Evolutionary conservation across 495 filamentous ascomycete genomes (phyloP).

Genomic region (Clohesyomyces aquaticus): DNA sequence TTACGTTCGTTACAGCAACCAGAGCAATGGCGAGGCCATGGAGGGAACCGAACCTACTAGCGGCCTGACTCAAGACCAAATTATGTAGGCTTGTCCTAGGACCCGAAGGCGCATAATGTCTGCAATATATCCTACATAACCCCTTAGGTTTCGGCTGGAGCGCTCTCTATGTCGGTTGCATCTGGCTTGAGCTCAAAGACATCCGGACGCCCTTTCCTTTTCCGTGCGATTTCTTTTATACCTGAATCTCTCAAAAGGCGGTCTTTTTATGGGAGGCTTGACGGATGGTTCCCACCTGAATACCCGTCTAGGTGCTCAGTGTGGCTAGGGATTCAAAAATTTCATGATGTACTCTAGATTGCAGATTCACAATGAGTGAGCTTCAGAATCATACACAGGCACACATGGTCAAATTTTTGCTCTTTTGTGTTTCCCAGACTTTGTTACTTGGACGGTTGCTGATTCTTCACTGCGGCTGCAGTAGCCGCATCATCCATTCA

Average conservation of each 20-base stretch:
- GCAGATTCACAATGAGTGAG: constrained; percentile 4
- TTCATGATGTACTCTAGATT: constrained; percentile 34
- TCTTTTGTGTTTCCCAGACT: neutral
- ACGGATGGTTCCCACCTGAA: neutral
- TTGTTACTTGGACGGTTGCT: neutral
- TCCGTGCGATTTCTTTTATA: neutral
- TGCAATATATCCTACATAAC: neutral
- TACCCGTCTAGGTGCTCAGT: neutral
- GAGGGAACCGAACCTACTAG: constrained; percentile 73
- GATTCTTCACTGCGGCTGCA: constrained; percentile 19
- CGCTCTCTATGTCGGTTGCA: constrained; percentile 6
- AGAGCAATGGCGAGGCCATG: constrained; percentile 70
- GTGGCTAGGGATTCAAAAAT: constrained; percentile 18
- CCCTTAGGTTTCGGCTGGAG: neutral
- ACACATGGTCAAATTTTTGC: neutral
- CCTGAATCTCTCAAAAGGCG: neutral
- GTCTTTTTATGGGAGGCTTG: neutral
- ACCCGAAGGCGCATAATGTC: neutral
- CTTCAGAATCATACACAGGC: constrained; percentile 3
- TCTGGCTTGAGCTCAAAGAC: neutral
- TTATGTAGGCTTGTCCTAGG: constrained; percentile 65
- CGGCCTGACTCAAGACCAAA: constrained; percentile 90
- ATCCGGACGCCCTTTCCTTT: neutral
- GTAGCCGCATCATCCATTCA: constrained; percentile 70
- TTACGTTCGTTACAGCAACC: constrained; percentile 86